Conservation (phyloP, 164 flowering plant species). For the Dillenia suffruticosa region DNA sequence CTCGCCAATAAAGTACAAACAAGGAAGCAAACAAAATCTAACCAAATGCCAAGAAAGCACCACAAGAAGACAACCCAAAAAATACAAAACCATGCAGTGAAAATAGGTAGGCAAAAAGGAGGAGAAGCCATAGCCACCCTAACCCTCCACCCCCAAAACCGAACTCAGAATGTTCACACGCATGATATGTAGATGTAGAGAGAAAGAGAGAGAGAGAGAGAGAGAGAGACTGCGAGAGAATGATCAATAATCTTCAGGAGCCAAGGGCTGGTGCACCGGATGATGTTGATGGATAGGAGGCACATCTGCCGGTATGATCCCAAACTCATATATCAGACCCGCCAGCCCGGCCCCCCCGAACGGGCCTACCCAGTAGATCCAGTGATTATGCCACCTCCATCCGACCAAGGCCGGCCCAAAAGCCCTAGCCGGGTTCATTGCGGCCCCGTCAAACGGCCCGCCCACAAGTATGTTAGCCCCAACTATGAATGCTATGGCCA, state of each 20-base stretch:
- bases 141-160: no score
- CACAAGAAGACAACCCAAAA: no score
- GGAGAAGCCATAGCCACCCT: no score
- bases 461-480: slow-evolving; percentile 57
- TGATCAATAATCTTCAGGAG: slow-evolving; percentile 51
- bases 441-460: slow-evolving; percentile 66
- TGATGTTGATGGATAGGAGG: slow-evolving; percentile 16
- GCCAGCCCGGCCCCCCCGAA: slow-evolving; percentile 52
- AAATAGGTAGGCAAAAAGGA: no score
- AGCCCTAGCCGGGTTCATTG: slow-evolving; percentile 69
- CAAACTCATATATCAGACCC: slow-evolving; percentile 41
- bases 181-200: no score
- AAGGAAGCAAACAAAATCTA: no score
- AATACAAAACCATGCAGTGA: no score
- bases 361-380: slow-evolving; percentile 76
- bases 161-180: no score
- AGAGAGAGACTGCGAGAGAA: no score
- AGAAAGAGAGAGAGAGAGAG: no score
- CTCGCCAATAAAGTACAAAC: no score
- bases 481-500: slow-evolving; percentile 48
- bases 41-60: no score
- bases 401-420: slow-evolving; percentile 72
- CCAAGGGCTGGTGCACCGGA: slow-evolving; percentile 51
- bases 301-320: slow-evolving; percentile 34
- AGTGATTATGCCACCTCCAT: slow-evolving; percentile 62